These are phyloP conservation scores for Candida multigemmis DNA, from an alignment of 805 yeast genomes.

Conservation along the genomic window DNA sequence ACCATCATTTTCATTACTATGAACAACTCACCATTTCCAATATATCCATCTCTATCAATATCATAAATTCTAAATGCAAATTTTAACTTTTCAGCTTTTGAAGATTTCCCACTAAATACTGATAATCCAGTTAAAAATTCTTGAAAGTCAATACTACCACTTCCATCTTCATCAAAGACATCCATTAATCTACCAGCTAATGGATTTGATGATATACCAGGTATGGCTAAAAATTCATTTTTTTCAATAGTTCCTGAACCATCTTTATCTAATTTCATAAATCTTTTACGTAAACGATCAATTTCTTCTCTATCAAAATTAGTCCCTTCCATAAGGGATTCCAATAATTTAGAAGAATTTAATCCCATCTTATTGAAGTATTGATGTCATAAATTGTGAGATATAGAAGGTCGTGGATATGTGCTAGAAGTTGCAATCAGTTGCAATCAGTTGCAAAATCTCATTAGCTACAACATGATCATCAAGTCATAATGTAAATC, in stretches of 20 bases:
- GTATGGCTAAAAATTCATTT: conserved; percentile 83
- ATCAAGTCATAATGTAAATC: background rate
- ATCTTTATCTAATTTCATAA: conserved; percentile 92
- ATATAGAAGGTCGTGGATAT: no score
- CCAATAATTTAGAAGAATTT: conserved; percentile 52
- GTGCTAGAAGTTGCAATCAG: background rate
- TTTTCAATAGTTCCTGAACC: conserved; percentile 88
- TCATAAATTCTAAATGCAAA: conserved; percentile 94
- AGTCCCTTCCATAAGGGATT: conserved; percentile 70
- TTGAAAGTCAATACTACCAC: conserved; percentile 91
- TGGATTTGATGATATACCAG: conserved; percentile 88
- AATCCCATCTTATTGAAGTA: conserved; percentile 56
- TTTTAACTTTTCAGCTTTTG: conserved; percentile 68
- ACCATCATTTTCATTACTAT: conserved; percentile 95
- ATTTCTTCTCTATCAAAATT: conserved; percentile 87
- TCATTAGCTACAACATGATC: background rate
- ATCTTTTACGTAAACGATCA: conserved; percentile 82
- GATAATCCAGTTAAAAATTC: conserved; percentile 85
- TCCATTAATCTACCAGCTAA: conserved; percentile 85
- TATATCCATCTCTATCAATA: conserved; percentile 89
- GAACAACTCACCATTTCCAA: conserved; percentile 91
- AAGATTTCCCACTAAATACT: conserved; percentile 79
- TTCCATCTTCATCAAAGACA: conserved; percentile 86
- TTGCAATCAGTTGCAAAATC: background rate
- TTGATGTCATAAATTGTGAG: no score